phyloP scores from a whole-genome alignment of 257 asterid species.

The Nicotiana benthamiana region DNA sequence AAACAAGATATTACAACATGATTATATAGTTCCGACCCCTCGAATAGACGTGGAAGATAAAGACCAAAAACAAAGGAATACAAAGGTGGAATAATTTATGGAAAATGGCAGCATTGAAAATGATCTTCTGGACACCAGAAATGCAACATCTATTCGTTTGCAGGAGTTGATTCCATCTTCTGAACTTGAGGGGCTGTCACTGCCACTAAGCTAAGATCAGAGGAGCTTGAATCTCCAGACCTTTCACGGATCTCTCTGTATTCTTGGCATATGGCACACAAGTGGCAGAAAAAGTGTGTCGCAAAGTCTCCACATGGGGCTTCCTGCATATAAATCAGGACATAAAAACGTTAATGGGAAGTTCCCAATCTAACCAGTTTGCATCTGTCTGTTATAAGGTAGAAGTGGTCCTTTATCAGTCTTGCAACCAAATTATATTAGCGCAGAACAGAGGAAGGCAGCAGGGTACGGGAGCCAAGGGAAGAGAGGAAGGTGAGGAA shows the following conservation, averaged over 20 bases:
- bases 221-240: conserved; percentile 31
- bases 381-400: neutral
- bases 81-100: neutral
- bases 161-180: conserved; percentile 55
- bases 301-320: conserved; percentile 88
- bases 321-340: conserved; percentile 38
- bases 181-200: conserved; percentile 68
- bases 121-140: neutral
- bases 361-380: neutral
- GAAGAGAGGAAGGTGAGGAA: neutral
- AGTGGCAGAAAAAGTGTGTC: conserved; percentile 83
- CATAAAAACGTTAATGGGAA: neutral
- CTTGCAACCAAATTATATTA: neutral
- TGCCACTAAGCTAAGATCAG: conserved; percentile 36
- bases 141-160: conserved; percentile 6
- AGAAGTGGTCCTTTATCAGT: neutral
- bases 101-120: neutral
- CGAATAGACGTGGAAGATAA: neutral
- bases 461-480: neutral
- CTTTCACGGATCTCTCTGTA: conserved; percentile 83
- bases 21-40: neutral
- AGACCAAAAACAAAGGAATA: neutral
- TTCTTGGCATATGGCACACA: conserved; percentile 90
- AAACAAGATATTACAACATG: neutral
- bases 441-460: neutral